Percentiles rank a stretch among this genome's conserved stretches.
These are phyloP conservation scores for Saccharum hybrid DNA, from an alignment of 202 grass and related monocot genomes.

Conservation along the genomic window DNA sequence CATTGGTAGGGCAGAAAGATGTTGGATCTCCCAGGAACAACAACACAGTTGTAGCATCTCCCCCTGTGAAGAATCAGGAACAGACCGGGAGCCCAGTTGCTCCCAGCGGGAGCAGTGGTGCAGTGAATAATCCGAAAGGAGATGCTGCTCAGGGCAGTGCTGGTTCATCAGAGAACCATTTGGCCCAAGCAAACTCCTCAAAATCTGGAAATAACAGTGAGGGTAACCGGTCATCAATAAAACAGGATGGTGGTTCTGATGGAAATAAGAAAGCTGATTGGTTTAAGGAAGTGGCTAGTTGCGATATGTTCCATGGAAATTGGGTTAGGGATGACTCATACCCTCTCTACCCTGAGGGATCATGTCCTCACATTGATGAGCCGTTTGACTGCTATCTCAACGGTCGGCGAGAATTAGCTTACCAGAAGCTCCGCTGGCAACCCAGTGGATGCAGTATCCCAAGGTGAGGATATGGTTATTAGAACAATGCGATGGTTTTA, in stretches of 20 bases:
- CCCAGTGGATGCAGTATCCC: conserved; percentile 82
- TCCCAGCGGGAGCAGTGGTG: conserved; percentile 31
- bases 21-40: conserved; percentile 50
- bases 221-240: conserved; percentile 29
- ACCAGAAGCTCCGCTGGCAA: conserved; percentile 93
- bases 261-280: conserved; percentile 62
- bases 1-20: conserved; percentile 6
- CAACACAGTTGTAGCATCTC: conserved; percentile 28
- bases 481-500: conserved; percentile 33
- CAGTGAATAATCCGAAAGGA: conserved; percentile 40
- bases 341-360: conserved; percentile 86
- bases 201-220: conserved; percentile 43
- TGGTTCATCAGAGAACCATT: conserved; percentile 31
- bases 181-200: conserved; percentile 26
- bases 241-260: conserved; percentile 9
- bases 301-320: conserved; percentile 80
- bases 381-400: conserved; percentile 92
- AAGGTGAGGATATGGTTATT: conserved; percentile 60
- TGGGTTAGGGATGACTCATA: conserved; percentile 91
- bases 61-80: conserved; percentile 44
- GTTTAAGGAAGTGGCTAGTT: conserved; percentile 71
- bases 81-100: conserved; percentile 32
- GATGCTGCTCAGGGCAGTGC: conserved; percentile 23
- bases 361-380: conserved; percentile 96
- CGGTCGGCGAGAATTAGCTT: conserved; percentile 71